Evolutionary conservation across 129 eudicot genomes (phyloP), one percentile per base, ranked within the genome.

Genomic region (Pseudognaphalium luteoalbum): DNA sequence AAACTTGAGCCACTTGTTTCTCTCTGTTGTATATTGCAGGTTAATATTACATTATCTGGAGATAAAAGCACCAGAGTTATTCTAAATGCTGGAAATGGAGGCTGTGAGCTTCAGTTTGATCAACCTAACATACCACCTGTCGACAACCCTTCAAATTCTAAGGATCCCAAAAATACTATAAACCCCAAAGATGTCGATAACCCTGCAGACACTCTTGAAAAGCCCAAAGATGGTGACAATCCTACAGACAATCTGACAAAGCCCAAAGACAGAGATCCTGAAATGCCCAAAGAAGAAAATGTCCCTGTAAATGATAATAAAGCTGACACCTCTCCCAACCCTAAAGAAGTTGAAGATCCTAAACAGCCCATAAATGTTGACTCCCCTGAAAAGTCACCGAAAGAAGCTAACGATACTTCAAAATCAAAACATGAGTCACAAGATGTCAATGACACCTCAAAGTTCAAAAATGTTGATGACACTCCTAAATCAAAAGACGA

Each of bases 1-100:
- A 19, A 19, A 76, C 35, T 42, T 68, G 67, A 56, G 58, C 22
- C 14, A 59, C 25, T 16, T 79, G 66, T 50, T 34, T 29, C 5
- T 22, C 22, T 34, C 60, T 17, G 3, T 50, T n/a, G 0, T 41
- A 41, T 64, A 30, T 74, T 58, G 52, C 68, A 80, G 84, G 75
- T 80, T 57, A 80, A 74, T 74, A 7, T 74, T 68, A 58, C 29
- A 67, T 59, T 74, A 5, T 44, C 84, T 74, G 84, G 70, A 67
- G 80, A 74, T 68, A 80, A 80, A 69, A 74, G 65, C 71, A 67
- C 69, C 58, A 80, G 74, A 74, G 15, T 80, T 74, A 74, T 44
- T 30, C 47, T 80, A 58, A 60, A 74, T 62, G 77, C 72, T 50
- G 82, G 82, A 21, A 33, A 71, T 59, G 84, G 80, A n/a, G 70